phyloP scores from a whole-genome alignment of 2,329 filamentous ascomycete genomes.

The Huntiella bhutanensis region DNA sequence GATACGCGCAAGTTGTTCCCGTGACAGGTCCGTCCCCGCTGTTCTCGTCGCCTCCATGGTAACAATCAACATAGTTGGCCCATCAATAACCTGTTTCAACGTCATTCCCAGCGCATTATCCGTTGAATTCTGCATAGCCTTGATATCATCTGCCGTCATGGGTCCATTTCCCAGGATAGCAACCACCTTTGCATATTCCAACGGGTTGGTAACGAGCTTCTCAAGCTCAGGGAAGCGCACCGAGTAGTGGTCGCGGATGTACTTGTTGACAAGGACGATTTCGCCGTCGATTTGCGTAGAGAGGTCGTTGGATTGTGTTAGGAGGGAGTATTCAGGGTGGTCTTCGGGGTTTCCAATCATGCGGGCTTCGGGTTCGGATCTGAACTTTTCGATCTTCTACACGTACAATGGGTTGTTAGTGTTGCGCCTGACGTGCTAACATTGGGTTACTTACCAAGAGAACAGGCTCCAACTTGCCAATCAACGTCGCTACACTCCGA shows the following conservation, averaged over 20 bases:
- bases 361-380: constrained; percentile 45
- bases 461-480: constrained; percentile 64
- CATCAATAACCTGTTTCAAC: constrained; percentile 66
- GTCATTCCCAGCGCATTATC: constrained; percentile 61
- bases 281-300: constrained; percentile 89
- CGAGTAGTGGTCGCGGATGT: constrained; percentile 89
- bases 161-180: constrained; percentile 85
- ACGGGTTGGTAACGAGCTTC: constrained; percentile 68
- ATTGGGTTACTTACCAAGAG: constrained; percentile 52
- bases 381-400: constrained; percentile 64
- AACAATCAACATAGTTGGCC: constrained; percentile 85
- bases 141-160: constrained; percentile 64
- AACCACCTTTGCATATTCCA: constrained; percentile 91
- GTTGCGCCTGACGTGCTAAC: background rate
- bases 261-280: constrained; percentile 86
- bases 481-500: constrained; percentile 57
- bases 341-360: constrained; percentile 74
- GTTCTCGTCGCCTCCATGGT: constrained; percentile 87
- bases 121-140: constrained; percentile 52
- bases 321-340: constrained; percentile 74
- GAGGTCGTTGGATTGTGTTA: constrained; percentile 74
- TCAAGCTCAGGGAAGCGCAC: constrained; percentile 86
- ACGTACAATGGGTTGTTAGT: constrained; percentile 17
- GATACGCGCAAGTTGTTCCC: constrained; percentile 57
- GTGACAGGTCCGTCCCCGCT: constrained; percentile 56